Evolutionary conservation across 371 early-diverging fungal genomes (phyloP), one percentile per base, ranked within the genome.

Genomic region (Cladochytrium tenue): DNA sequence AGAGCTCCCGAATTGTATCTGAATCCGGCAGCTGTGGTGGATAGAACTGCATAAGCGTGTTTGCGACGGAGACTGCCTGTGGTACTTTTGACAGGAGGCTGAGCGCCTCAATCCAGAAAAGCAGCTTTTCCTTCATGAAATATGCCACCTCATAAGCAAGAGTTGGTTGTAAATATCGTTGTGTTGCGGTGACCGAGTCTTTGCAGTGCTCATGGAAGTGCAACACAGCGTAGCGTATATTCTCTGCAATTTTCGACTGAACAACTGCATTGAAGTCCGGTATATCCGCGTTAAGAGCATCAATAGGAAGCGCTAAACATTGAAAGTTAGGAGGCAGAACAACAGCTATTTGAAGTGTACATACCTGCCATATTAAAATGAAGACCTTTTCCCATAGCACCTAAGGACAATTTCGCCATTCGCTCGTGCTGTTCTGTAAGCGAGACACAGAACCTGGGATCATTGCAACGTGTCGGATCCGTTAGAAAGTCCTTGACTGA

Each of bases 401-500:
- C 23, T 10, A 60, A 25, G 28, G 50, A 20, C 15, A 5, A 15
- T 4, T n/a, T 28, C 7, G 61, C 61, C 7, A 60, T 43, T 10
- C 4, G 30, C 4, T 20, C n/a, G 32, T 63, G 63, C 28, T 56
- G 60, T 17, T 53, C 3, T 7, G 7, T 23, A 15, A 28, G 3
- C 25, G 7, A n/a, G 20, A 63, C 34, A 3, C 15, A 13, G 56
- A 56, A 63, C 17, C 23, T 26, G 26, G 56, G 7, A 30, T 63
- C 31, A 4, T 23, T 63, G 58, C 68, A 64, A 13, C 52, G 53
- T 3, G 68, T 43, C 5, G 63, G 32, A 30, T 68, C 43, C 5
- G 33, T 64, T 17, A 70, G 26, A 59, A 61, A 67, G 57, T 70
- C 70, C 30, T 64, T 64, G 36, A 70, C 23, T 7, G 70, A 70